Evolutionary conservation across 2,329 filamentous ascomycete species (phyloP), one percentile per base, ranked within the genome.

Genomic region (Chaetomiaceae sp.): DNA sequence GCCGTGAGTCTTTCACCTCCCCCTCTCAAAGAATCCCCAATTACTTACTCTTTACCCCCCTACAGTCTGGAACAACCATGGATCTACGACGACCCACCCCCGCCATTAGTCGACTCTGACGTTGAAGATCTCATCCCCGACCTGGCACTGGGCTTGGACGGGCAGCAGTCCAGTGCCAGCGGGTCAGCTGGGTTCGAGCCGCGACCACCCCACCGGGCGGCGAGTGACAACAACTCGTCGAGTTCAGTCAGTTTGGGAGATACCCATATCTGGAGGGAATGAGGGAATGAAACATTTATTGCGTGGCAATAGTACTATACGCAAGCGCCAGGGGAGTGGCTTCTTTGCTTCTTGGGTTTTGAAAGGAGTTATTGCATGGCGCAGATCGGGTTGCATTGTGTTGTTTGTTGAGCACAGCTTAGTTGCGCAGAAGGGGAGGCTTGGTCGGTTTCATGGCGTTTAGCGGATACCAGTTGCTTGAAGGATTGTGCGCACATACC

Each of bases 21-120:
- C 12, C 20, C 25, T 17, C 21, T 6, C 6, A n/a, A n/a, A n/a
- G n/a, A n/a, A n/a, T n/a, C n/a, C n/a, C n/a, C n/a, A n/a, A n/a
- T n/a, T n/a, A n/a, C n/a, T n/a, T n/a, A n/a, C n/a, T n/a, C n/a
- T n/a, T n/a, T n/a, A n/a, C 8, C 17, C 4, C n/a, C 13, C 4
- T 30, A 34, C 51, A 85, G 82, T 19, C 72, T 90, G n/a, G 76
- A 83, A 60, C 80, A 82, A 58, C 77, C 85, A 0, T 89, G 86
- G 86, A 81, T 89, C 46, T 80, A 81, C 59, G 65, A 72, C 44
- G 78, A 82, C 27, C 75, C 77, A 2, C 78, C 77, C 3, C 77
- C 78, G 4, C 73, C 76, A 0, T 55, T 59, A 30, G 48, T 53
- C 17, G 55, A 57, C 8, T 47, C 50, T 4, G 56, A 57, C 14